These are phyloP conservation scores for Wickerhamomyces ciferrii DNA, from an alignment of 805 yeast species.

Conservation along the genomic window DNA sequence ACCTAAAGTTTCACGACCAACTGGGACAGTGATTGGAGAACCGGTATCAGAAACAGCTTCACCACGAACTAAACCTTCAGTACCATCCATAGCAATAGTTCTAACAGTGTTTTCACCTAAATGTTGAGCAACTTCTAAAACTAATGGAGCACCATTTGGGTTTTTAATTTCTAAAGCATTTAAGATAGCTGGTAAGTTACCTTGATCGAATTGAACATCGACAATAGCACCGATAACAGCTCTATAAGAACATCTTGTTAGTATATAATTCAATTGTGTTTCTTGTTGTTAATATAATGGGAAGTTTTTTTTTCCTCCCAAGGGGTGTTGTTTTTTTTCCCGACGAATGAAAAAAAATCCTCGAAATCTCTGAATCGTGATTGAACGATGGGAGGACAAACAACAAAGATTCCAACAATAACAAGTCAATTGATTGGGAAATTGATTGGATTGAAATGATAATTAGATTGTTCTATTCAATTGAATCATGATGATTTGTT, in stretches of 20 bases:
- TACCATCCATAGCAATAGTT: constrained; percentile 99
- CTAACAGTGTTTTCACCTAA: constrained; percentile 99
- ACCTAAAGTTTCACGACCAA: constrained; percentile 98
- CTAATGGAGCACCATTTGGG: constrained; percentile 71
- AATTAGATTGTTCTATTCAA: too few relatives aligned
- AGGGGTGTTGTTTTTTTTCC: too few relatives aligned
- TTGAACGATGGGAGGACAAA: too few relatives aligned
- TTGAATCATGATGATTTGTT: too few relatives aligned
- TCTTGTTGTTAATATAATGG: too few relatives aligned
- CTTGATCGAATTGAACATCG: constrained; percentile 98
- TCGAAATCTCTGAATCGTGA: too few relatives aligned
- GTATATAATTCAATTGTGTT: constrained; percentile 5
- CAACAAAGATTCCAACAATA: too few relatives aligned
- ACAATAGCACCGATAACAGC: constrained; percentile 99
- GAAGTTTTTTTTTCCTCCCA: too few relatives aligned
- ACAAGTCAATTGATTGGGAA: too few relatives aligned
- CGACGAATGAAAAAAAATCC: too few relatives aligned
- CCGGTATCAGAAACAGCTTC: constrained; percentile 89
- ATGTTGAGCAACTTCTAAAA: constrained; percentile 98
- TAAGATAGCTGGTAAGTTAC: constrained; percentile 93
- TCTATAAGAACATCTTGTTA: constrained; percentile 39
- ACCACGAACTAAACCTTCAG: constrained; percentile 99
- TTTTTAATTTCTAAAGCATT: constrained; percentile 91
- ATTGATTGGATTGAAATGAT: too few relatives aligned
- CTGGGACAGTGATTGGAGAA: constrained; percentile 98